These are phyloP conservation scores for Acarospora socialis DNA, from an alignment of 2,329 filamentous ascomycete species.

Conservation along the genomic window DNA sequence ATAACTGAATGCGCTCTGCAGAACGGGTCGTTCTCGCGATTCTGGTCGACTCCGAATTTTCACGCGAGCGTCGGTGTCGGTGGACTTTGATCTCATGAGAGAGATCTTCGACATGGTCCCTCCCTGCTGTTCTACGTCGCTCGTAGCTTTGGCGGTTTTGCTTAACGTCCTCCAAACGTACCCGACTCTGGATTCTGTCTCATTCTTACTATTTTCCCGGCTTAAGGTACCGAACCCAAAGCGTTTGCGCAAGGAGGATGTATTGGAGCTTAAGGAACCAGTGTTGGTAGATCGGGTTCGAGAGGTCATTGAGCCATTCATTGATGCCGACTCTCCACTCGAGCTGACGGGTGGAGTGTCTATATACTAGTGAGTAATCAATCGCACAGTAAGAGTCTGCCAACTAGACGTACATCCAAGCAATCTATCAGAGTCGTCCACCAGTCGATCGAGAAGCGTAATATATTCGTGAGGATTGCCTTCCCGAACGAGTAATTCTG, in stretches of 20 bases:
- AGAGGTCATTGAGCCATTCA: constrained; percentile 42
- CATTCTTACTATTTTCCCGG: constrained; percentile 65
- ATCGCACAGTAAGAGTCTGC: neutral
- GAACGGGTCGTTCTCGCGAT: constrained; percentile 40
- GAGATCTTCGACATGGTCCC: constrained; percentile 53
- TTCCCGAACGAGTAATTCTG: constrained; percentile 68
- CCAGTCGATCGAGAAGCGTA: constrained; percentile 71
- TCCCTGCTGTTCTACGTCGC: constrained; percentile 40
- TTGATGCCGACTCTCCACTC: constrained; percentile 25
- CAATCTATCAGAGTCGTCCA: constrained; percentile 79
- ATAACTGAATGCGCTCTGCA: constrained; percentile 33
- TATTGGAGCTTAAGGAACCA: constrained; percentile 70
- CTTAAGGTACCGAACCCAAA: constrained; percentile 67
- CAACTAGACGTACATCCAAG: constrained; percentile 48
- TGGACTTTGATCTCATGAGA: constrained; percentile 59
- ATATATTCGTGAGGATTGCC: constrained; percentile 71
- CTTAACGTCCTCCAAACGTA: constrained; percentile 81
- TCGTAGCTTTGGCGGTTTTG: constrained; percentile 51
- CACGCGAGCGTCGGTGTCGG: constrained; percentile 48
- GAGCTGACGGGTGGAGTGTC: constrained; percentile 16
- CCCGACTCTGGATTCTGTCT: constrained; percentile 52
- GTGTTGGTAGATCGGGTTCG: constrained; percentile 48
- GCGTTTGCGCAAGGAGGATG: constrained; percentile 69
- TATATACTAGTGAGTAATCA: constrained; percentile 13
- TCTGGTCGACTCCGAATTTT: constrained; percentile 36